Evolutionary conservation across 2,329 filamentous ascomycete genomes (phyloP).

Genomic region (Microsporum ferrugineum): DNA sequence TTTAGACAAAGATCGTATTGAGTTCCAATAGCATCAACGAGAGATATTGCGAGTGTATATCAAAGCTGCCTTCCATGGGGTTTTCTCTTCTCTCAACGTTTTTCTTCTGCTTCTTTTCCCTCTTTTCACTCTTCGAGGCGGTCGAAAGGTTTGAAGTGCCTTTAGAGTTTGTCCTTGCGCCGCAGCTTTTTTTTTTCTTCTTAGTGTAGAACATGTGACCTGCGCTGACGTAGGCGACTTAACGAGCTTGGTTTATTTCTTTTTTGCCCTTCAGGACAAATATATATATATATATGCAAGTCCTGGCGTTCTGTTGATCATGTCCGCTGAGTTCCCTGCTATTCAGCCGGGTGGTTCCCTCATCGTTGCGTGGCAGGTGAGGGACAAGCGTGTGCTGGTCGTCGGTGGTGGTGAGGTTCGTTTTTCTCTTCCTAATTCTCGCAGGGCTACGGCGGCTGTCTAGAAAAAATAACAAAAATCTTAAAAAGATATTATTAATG

Average conservation of each 20-base stretch:
- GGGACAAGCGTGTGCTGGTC: slow-evolving; percentile 77
- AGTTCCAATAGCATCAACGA: not conserved
- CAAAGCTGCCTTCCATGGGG: not conserved
- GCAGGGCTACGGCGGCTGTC: not conserved
- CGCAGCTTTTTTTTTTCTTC: not conserved
- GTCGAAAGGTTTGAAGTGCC: not conserved
- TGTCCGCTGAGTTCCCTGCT: slow-evolving; percentile 51
- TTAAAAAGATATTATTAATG: not conserved
- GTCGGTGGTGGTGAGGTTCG: slow-evolving; percentile 88
- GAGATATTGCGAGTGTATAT: not conserved
- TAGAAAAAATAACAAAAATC: not conserved
- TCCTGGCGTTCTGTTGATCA: not conserved
- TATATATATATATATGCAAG: not conserved
- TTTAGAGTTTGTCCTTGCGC: not conserved
- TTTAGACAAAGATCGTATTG: not conserved
- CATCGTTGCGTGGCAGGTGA: slow-evolving; percentile 92
- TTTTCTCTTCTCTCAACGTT: not conserved
- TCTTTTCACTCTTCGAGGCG: not conserved
- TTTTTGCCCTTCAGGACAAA: no score
- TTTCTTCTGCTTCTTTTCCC: not conserved
- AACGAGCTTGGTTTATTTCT: not conserved
- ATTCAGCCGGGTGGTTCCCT: slow-evolving; percentile 85
- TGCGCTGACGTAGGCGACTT: not conserved
- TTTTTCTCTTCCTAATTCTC: not conserved
- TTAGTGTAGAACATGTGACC: not conserved